Conservation (phyloP, 2,329 filamentous ascomycete genomes). For the Pseudogymnoascus sp. region DNA sequence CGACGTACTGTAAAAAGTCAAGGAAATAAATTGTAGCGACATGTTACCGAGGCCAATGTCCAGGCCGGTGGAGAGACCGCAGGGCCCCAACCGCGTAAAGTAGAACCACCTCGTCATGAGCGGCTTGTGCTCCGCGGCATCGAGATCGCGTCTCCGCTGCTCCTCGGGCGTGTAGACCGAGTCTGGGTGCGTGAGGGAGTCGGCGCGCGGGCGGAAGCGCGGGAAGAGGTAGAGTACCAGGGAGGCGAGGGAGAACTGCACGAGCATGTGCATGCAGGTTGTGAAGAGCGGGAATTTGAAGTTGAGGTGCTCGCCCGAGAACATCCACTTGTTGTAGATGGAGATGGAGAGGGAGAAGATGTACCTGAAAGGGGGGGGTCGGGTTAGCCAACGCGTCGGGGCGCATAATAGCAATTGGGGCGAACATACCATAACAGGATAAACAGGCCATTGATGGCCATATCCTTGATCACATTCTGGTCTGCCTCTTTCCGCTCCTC, state of each 20-base stretch:
- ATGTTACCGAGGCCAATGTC: slow-evolving; percentile 96
- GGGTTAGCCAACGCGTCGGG: neutral
- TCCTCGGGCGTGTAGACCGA: slow-evolving; percentile 23
- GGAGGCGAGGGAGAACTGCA: slow-evolving; percentile 77
- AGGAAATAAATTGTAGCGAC: slow-evolving; percentile 87
- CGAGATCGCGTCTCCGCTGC: slow-evolving; percentile 22
- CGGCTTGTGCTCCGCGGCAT: slow-evolving; percentile 30
- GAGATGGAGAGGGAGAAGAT: slow-evolving; percentile 90
- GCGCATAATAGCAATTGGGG: neutral
- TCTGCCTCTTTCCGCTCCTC: slow-evolving; percentile 71
- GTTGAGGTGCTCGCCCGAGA: slow-evolving; percentile 72
- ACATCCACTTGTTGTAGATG: slow-evolving; percentile 99
- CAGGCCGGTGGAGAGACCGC: slow-evolving; percentile 83
- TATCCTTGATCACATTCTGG: slow-evolving; percentile 58
- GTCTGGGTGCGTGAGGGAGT: slow-evolving; percentile 28
- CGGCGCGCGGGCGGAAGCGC: slow-evolving; percentile 60
- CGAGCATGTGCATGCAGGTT: slow-evolving; percentile 89
- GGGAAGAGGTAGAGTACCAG: slow-evolving; percentile 77
- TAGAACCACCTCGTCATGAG: slow-evolving; percentile 88
- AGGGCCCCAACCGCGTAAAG: slow-evolving; percentile 81
- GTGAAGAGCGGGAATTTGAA: slow-evolving; percentile 95
- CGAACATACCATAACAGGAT: slow-evolving; percentile 69
- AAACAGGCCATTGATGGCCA: slow-evolving; percentile 68
- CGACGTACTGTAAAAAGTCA: slow-evolving; percentile 83
- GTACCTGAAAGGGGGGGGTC: slow-evolving; percentile 35